phyloP scores from a whole-genome alignment of 345 rosid genomes.

The Pseudoturritis turrita region DNA sequence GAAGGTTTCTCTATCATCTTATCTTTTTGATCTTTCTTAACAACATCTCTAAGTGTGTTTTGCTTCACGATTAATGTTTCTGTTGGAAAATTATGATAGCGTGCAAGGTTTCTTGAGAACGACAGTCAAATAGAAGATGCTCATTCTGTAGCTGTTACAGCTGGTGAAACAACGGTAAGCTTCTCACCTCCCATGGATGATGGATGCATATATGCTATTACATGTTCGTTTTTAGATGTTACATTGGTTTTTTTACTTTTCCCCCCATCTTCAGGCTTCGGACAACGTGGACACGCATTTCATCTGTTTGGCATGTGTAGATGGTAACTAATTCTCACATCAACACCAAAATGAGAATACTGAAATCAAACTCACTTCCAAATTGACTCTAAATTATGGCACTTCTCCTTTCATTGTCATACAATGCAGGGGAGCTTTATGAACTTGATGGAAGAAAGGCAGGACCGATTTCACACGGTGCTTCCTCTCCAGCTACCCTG shows the following conservation, averaged over 20 bases:
- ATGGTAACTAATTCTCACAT: conserved; percentile 44
- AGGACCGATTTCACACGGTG: conserved; percentile 70
- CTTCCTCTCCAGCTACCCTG: conserved; percentile 62
- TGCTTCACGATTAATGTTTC: background rate
- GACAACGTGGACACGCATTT: conserved; percentile 68
- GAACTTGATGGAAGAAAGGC: conserved; percentile 94
- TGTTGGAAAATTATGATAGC: conserved; percentile 32
- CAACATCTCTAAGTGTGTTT: background rate
- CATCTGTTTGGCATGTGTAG: conserved; percentile 77
- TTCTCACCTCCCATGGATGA: background rate
- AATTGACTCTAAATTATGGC: background rate
- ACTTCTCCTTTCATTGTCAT: background rate
- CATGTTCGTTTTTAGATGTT: background rate
- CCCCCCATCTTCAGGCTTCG: conserved; percentile 48
- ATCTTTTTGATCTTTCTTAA: background rate
- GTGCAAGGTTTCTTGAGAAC: conserved; percentile 74
- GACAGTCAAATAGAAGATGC: conserved; percentile 83
- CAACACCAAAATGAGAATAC: background rate
- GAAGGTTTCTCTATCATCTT: conserved; percentile 52
- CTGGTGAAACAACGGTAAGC: conserved; percentile 75
- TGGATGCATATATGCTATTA: background rate
- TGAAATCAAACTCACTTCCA: background rate
- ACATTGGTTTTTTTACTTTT: background rate
- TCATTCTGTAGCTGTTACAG: conserved; percentile 81
- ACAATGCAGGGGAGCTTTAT: conserved; percentile 59